Conservation (phyloP, 1,139 yeast species). For the Diutina neorugosa region DNA sequence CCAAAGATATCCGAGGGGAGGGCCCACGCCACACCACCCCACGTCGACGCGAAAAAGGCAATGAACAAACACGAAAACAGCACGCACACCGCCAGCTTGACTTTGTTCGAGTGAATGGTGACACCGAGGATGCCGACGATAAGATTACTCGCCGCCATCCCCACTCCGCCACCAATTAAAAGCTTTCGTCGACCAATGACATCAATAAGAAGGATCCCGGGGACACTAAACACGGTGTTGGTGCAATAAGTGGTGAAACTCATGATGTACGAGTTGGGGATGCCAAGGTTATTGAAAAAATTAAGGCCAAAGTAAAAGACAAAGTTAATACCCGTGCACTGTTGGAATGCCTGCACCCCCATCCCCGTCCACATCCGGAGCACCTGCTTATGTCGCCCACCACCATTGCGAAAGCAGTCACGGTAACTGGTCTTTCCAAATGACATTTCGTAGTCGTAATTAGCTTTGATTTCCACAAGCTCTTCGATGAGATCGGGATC, state of each 20-base stretch:
- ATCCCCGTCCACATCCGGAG: conserved; percentile 59
- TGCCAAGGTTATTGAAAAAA: conserved; percentile 53
- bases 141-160: conserved; percentile 52
- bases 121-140: conserved; percentile 59
- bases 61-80: conserved; percentile 10
- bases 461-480: conserved; percentile 65
- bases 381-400: conserved; percentile 53
- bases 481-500: conserved; percentile 64
- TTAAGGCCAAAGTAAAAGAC: conserved; percentile 72
- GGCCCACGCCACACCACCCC: conserved; percentile 12
- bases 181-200: conserved; percentile 53
- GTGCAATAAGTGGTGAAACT: conserved; percentile 64
- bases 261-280: conserved; percentile 47
- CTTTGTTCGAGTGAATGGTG: conserved; percentile 28
- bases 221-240: conserved; percentile 56
- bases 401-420: conserved; percentile 58
- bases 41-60: conserved; percentile 10
- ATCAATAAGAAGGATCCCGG: conserved; percentile 61
- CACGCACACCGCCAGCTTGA: conserved; percentile 20
- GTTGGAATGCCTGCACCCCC: conserved; percentile 59
- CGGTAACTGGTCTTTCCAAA: conserved; percentile 41
- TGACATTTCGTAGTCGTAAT: conserved; percentile 61
- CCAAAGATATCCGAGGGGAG: conserved; percentile 10
- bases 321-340: conserved; percentile 68
- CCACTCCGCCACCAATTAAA: conserved; percentile 47